Evolutionary conservation across 441 rosid genomes (phyloP).

Genomic region (Raphanus hybrid): DNA sequence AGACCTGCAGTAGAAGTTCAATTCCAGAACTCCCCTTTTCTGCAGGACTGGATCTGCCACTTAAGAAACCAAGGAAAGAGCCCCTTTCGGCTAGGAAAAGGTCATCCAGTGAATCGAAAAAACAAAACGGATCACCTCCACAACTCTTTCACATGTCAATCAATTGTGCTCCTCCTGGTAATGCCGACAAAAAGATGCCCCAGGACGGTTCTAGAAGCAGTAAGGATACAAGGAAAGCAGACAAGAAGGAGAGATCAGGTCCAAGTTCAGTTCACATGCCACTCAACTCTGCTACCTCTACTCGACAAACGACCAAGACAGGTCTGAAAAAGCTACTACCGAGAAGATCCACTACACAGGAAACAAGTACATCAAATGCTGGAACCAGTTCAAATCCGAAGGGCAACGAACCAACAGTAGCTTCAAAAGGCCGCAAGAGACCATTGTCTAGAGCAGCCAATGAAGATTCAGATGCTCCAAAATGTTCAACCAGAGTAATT

Average conservation of each 20-base stretch:
- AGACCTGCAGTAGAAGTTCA: conserved; percentile 16
- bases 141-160: conserved; percentile 14
- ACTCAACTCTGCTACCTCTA: conserved; percentile 37
- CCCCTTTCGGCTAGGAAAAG: conserved; percentile 22
- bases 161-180: conserved; percentile 19
- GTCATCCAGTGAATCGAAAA: conserved; percentile 14
- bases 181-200: conserved; percentile 33
- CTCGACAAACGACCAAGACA: conserved; percentile 20
- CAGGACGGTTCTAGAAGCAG: conserved; percentile 8
- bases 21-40: conserved; percentile 7
- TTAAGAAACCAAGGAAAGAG: conserved; percentile 25
- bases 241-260: conserved; percentile 31
- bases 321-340: neutral
- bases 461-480: conserved; percentile 46
- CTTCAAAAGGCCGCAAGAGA: conserved; percentile 49
- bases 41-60: conserved; percentile 12
- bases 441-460: conserved; percentile 43
- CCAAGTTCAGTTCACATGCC: conserved; percentile 37
- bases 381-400: conserved; percentile 35
- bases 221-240: conserved; percentile 17
- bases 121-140: conserved; percentile 25
- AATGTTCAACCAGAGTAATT: conserved; percentile 42
- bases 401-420: conserved; percentile 42
- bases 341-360: conserved; percentile 40
- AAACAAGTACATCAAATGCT: conserved; percentile 43